phyloP scores from a whole-genome alignment of 306 rosid species.

The Astragalus glycyphyllos region DNA sequence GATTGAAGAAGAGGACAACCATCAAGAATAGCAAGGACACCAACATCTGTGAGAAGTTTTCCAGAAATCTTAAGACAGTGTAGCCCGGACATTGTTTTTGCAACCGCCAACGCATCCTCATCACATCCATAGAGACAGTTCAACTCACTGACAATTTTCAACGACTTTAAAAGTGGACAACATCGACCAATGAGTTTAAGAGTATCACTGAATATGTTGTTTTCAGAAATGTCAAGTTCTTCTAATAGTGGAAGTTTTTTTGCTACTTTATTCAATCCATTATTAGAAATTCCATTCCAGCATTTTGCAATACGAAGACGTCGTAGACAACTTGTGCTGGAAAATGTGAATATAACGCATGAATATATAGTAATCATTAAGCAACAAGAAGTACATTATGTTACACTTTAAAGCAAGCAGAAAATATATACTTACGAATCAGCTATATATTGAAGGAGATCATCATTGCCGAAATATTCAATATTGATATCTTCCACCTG shows the following conservation, averaged over 20 bases:
- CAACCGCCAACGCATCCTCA: background rate
- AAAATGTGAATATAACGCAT: no score
- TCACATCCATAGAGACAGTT: background rate
- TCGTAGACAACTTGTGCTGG: no score
- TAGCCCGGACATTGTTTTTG: background rate
- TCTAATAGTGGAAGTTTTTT: background rate
- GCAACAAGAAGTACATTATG: no score
- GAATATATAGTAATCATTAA: no score
- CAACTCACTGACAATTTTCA: background rate
- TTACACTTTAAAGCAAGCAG: no score
- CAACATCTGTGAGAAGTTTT: background rate
- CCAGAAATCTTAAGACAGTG: background rate
- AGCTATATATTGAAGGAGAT: background rate
- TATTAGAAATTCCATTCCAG: no score
- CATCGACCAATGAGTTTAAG: background rate
- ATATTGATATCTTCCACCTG: background rate
- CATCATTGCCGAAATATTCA: background rate
- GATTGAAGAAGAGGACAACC: constrained; percentile 13
- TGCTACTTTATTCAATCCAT: no score
- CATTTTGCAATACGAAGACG: no score
- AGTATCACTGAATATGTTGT: background rate
- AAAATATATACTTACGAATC: background rate
- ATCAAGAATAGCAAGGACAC: background rate
- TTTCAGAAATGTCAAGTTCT: background rate
- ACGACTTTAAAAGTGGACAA: background rate